Conservation (phyloP, 805 yeast genomes). For the Candida ponderosae region DNA sequence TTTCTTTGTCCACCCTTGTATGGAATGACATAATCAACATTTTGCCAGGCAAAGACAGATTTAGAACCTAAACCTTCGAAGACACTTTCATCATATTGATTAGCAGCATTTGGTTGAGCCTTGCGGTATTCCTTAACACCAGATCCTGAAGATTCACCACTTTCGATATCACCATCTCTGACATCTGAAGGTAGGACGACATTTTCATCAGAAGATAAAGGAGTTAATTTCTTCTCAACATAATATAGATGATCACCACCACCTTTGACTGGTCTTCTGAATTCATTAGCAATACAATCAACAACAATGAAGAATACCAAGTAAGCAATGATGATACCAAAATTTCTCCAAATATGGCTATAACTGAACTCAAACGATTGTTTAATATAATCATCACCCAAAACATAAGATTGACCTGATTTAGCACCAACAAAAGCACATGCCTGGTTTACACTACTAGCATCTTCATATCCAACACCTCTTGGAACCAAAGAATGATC, state of each 20-base stretch:
- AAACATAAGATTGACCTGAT: conserved; percentile 44
- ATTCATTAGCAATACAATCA: conserved; percentile 48
- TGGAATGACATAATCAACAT: conserved; percentile 25
- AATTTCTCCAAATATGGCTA: conserved; percentile 71
- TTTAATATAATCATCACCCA: conserved; percentile 51
- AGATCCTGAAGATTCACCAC: conserved; percentile 1
- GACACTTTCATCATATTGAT: conserved; percentile 7
- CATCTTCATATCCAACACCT: conserved; percentile 43
- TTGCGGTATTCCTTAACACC: conserved; percentile 4
- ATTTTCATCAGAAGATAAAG: too few relatives aligned
- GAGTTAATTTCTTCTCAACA: conserved; percentile 47
- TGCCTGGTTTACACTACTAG: conserved; percentile 31
- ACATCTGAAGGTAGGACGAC: background rate
- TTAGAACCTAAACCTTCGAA: conserved; percentile 21
- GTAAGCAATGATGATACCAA: conserved; percentile 57
- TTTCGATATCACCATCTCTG: conserved; percentile 5
- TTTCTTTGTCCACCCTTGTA: conserved; percentile 28
- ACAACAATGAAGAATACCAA: conserved; percentile 42
- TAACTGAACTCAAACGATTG: conserved; percentile 42
- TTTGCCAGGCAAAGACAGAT: conserved; percentile 24
- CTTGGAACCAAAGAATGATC: conserved; percentile 44
- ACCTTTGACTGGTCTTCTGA: conserved; percentile 31
- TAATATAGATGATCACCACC: conserved; percentile 36
- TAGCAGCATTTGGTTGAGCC: conserved; percentile 1
- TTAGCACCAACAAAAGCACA: conserved; percentile 58